These are phyloP conservation scores for Usnea hakonensis DNA, from an alignment of 495 filamentous ascomycete genomes.

Conservation along the genomic window DNA sequence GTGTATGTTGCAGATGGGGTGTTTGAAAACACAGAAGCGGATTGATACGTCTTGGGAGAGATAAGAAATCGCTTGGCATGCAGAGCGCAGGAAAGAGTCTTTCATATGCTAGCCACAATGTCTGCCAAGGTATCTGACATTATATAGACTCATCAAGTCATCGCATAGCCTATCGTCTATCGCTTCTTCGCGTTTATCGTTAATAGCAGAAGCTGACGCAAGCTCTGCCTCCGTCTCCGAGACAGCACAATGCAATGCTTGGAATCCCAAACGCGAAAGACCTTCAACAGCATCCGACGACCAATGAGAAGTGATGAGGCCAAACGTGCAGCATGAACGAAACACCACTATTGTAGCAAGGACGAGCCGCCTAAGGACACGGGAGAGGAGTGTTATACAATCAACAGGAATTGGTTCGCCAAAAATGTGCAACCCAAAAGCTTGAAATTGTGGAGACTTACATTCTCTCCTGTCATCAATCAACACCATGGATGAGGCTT, in stretches of 20 bases:
- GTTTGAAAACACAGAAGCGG: neutral
- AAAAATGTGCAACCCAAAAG: neutral
- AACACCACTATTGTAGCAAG: neutral
- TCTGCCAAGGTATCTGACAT: neutral
- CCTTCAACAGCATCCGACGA: neutral
- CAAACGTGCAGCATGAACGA: neutral
- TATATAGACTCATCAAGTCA: neutral
- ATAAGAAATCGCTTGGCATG: neutral
- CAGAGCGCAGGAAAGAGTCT: neutral
- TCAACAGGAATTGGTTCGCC: neutral
- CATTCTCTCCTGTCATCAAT: neutral
- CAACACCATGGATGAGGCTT: neutral
- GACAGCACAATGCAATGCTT: neutral
- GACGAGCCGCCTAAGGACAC: neutral
- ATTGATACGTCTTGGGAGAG: neutral
- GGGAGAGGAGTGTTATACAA: neutral
- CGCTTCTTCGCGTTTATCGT: slow-evolving; percentile 10
- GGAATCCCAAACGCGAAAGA: neutral
- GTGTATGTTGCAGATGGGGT: neutral
- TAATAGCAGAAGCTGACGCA: slow-evolving; percentile 6
- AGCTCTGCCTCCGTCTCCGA: neutral
- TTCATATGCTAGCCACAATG: neutral
- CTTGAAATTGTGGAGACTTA: neutral
- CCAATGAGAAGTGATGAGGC: neutral
- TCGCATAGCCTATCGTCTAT: slow-evolving; percentile 9